Conservation (phyloP, 768 basidiomycete genomes). For the Leucogyrophana mollusca region DNA sequence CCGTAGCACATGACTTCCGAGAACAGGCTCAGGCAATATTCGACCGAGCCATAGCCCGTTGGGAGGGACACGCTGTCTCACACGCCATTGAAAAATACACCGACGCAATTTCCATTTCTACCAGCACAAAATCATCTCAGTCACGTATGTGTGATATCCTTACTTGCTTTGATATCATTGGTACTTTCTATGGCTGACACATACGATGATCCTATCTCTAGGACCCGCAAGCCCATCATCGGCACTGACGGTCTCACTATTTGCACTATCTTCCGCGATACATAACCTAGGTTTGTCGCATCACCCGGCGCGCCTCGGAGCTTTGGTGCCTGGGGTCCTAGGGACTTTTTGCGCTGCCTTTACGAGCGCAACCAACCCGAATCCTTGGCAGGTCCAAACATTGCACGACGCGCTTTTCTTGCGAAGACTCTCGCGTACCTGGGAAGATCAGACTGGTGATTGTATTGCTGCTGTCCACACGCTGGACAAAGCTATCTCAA, state of each 20-base stretch:
- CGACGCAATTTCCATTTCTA: slow-evolving; percentile 3
- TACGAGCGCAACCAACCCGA: slow-evolving; percentile 28
- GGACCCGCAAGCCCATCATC: slow-evolving; percentile 45
- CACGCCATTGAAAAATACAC: slow-evolving; percentile 19
- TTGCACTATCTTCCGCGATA: slow-evolving; percentile 51
- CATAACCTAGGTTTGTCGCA: slow-evolving; percentile 54
- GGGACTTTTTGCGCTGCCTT: slow-evolving; percentile 33
- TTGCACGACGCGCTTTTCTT: slow-evolving; percentile 52
- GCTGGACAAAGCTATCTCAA: slow-evolving; percentile 29
- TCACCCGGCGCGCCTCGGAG: slow-evolving; percentile 31
- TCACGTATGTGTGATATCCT: no score
- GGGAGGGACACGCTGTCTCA: slow-evolving; percentile 48
- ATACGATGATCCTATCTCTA: slow-evolving; percentile 3
- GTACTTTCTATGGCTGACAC: slow-evolving; percentile 9
- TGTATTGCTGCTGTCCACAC: slow-evolving; percentile 2
- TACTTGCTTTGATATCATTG: slow-evolving; percentile 4
- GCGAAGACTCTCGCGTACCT: slow-evolving; percentile 36
- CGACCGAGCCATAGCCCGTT: slow-evolving; percentile 46
- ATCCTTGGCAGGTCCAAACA: slow-evolving; percentile 29
- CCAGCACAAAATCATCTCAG: no score
- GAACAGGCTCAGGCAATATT: slow-evolving; percentile 39
- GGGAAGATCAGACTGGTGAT: slow-evolving; percentile 11
- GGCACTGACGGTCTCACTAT: slow-evolving; percentile 51
- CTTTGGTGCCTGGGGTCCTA: slow-evolving; percentile 40
- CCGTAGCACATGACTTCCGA: slow-evolving; percentile 46